Base-by-base conservation (phyloP, 306 rosid species). In the Fragaria ananassa region DNA sequence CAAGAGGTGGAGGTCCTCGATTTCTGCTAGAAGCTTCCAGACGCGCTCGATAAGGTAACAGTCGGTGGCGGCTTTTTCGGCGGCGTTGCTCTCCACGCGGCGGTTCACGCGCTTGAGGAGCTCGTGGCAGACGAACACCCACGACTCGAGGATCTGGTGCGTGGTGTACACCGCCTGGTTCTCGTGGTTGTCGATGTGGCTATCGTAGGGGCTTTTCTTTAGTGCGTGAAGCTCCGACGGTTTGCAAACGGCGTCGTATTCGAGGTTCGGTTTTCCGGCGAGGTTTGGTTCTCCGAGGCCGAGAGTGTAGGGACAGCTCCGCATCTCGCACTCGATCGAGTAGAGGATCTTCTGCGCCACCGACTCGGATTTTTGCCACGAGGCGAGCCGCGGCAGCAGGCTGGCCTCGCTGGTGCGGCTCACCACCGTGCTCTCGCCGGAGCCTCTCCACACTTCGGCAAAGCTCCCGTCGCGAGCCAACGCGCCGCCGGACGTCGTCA, bases 201-300 rank as follows among this genome's bases (percentile, higher is more conserved):
- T 85, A 13, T 89, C 89, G 37, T 68, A 88, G 76, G 93, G 91
- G 21, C 81, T 79, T 57, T 80, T 84, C 66, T 76, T 87, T 31
- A 92, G 31, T 0, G 87, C 21, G 42, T 88, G 93, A 19, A 92
- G 78, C 64, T 88, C 91, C 81, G 70, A 78, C 0, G 98, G 97
- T 72, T 70, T 83, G 83, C 96, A 89, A 27, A 92, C 90, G 71
- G 44, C 83, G 84, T 95, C 98, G 93, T 95, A 95, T 5, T 83
- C 89, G 42, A 95, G 89, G 29, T 74, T 65, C 10, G 86, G 84
- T n/a, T 92, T 95, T 0, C 96, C 93, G 39, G 84, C 80, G 12
- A 89, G 64, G 74, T 95, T 95, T 4, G 91, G 85, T 56, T 95
- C 97, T 0, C 98, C 98, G 35, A 95, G 65, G 0, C 98, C 98